phyloP scores from a whole-genome alignment of 805 yeast species.

The Diddensiella transvaalensis region DNA sequence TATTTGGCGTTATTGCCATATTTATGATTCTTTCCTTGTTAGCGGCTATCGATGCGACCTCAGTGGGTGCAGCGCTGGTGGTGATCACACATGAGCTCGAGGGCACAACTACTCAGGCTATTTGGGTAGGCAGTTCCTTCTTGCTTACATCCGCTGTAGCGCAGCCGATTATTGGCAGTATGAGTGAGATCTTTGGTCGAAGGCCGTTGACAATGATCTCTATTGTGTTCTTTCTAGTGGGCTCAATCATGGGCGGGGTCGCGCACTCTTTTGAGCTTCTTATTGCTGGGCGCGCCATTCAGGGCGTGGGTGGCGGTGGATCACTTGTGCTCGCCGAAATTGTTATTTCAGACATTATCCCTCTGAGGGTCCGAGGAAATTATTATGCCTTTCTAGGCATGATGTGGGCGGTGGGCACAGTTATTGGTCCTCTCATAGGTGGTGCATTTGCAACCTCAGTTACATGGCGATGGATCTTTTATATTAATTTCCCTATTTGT shows the following conservation, averaged over 20 bases:
- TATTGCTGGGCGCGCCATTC: conserved; percentile 62
- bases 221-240: conserved; percentile 54
- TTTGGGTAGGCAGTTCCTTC: conserved; percentile 31
- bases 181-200: conserved; percentile 35
- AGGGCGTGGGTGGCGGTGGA: conserved; percentile 58
- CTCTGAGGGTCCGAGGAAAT: conserved; percentile 51
- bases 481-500: conserved; percentile 64
- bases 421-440: conserved; percentile 58
- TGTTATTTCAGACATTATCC: conserved; percentile 51
- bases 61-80: conserved; percentile 17
- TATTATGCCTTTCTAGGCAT: conserved; percentile 45
- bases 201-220: conserved; percentile 47
- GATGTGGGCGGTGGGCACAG: conserved; percentile 31
- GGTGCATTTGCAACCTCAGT: conserved; percentile 58
- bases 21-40: conserved; percentile 14
- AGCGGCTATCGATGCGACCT: conserved; percentile 16
- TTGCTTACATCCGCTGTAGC: conserved; percentile 22
- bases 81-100: conserved; percentile 12
- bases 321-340: conserved; percentile 49
- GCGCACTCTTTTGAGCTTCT: conserved; percentile 54
- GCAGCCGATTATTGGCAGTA: conserved; percentile 11
- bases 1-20: conserved; percentile 4
- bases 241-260: conserved; percentile 56
- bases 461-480: conserved; percentile 78
- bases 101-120: conserved; percentile 27